Evolutionary conservation across 768 basidiomycete genomes (phyloP).

Genomic region (Baorangia bicolor): DNA sequence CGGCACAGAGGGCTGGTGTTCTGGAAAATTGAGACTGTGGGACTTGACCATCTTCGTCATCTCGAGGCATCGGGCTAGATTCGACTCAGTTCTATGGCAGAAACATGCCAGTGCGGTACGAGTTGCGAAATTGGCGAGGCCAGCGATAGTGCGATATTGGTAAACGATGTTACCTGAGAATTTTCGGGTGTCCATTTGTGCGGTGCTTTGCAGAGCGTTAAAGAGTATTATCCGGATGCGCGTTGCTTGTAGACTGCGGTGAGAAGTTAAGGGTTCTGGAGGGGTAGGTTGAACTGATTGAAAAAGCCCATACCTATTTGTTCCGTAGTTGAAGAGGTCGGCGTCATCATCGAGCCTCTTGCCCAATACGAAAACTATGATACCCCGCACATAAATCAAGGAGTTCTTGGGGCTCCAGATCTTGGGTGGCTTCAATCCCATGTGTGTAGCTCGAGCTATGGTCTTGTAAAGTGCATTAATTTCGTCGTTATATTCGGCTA

Average conservation of each 20-base stretch:
- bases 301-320: slow-evolving; percentile 6
- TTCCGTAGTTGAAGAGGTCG: slow-evolving; percentile 13
- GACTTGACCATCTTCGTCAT: slow-evolving; percentile 12
- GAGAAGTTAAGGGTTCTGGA: not conserved
- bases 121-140: slow-evolving; percentile 19
- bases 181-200: slow-evolving; percentile 17
- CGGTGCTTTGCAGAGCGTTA: slow-evolving; percentile 30
- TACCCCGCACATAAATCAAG: slow-evolving; percentile 11
- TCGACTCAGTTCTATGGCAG: slow-evolving; percentile 14
- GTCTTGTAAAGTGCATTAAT: slow-evolving; percentile 14
- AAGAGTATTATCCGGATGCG: slow-evolving; percentile 42
- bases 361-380: slow-evolving; percentile 13
- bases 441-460: not conserved
- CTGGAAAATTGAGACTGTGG: slow-evolving; percentile 7
- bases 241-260: slow-evolving; percentile 38
- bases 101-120: slow-evolving; percentile 8
- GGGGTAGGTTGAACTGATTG: not conserved
- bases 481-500: slow-evolving; percentile 9
- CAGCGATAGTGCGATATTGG: slow-evolving; percentile 34
- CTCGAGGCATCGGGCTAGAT: slow-evolving; percentile 11
- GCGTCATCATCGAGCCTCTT: slow-evolving; percentile 9
- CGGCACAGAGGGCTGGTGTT: not conserved
- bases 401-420: slow-evolving; percentile 17
- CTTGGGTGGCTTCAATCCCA: slow-evolving; percentile 13
- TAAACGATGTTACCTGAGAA: slow-evolving; percentile 37